Evolutionary conservation across 202 grass and related monocot species (phyloP), one percentile per base, ranked within the genome.

Genomic region (Hordeum pubiflorum): DNA sequence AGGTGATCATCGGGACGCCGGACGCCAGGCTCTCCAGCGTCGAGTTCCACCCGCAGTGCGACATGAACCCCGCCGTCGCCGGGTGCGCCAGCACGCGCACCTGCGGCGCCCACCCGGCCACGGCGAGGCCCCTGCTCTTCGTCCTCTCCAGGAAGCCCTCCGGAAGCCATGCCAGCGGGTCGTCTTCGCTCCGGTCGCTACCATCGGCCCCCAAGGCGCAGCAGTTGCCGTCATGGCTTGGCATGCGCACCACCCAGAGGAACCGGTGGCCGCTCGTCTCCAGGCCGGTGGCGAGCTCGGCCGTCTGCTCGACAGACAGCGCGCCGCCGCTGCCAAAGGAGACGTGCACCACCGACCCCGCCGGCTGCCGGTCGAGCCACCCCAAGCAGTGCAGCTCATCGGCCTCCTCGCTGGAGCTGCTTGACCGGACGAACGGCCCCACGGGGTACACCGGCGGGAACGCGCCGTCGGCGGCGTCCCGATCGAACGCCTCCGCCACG

Each of bases 41-140:
- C 10, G 89, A 91, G 70, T 91, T 91, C 89, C 89, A 91, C 0
- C 89, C 89, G 3, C 89, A 88, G 33, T 91, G 89, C 17, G 79
- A 86, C 72, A 91, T 24, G 79, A 91, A 91, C 81, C 69, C 84
- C 48, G 84, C 77, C 24, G 84, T 86, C 60, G 84, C 46, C 2
- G 36, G 37, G 69, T 86, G 78, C 1, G 20, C 23, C 14, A 86
- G 84, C 27, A 86, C 77, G 61, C 61, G 61, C 63, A 73, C 64
- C 86, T 88, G 86, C 75, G 86, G 76, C 60, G 61, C 86, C 86
- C 86, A 88, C 67, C 34, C 32, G 12, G 52, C 38, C 20, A 88
- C 76, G 68, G 75, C 76, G 52, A 84, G 76, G 2, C 86, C 86
- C 21, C 6, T 37, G 9, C 6, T 54, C 0, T 13, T 69, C 15